Conservation (phyloP, 2,329 filamentous ascomycete species). For the Ceratocystis papillata region DNA sequence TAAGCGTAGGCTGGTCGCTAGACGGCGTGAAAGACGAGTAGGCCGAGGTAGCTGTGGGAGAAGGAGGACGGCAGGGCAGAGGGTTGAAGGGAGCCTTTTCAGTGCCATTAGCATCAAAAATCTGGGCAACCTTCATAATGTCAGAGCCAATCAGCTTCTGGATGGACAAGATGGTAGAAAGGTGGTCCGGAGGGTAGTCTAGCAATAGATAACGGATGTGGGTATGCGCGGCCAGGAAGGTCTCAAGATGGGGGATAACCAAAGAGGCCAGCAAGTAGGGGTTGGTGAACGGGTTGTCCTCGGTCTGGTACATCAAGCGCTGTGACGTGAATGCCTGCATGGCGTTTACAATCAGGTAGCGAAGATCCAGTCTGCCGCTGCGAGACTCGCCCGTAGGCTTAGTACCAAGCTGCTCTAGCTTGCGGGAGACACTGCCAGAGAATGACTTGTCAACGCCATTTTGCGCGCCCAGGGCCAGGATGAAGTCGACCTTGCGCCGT, state of each 20-base stretch:
- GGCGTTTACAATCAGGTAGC: slow-evolving; percentile 49
- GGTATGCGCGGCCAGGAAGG: slow-evolving; percentile 44
- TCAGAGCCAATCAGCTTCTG: slow-evolving; percentile 47
- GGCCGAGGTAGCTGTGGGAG: slow-evolving; percentile 29
- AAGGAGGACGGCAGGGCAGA: slow-evolving; percentile 26
- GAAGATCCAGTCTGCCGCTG: slow-evolving; percentile 48
- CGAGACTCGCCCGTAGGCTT: slow-evolving; percentile 41
- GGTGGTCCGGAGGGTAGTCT: slow-evolving; percentile 47
- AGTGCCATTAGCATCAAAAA: slow-evolving; percentile 38
- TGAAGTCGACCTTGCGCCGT: slow-evolving; percentile 42
- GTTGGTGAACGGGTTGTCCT: slow-evolving; percentile 45
- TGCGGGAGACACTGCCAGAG: slow-evolving; percentile 38
- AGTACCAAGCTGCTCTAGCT: slow-evolving; percentile 45
- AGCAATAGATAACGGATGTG: slow-evolving; percentile 47
- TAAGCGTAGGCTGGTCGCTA: slow-evolving; percentile 32
- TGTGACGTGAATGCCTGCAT: slow-evolving; percentile 49
- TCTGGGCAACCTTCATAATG: slow-evolving; percentile 48
- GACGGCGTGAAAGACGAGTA: slow-evolving; percentile 26
- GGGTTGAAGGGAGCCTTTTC: slow-evolving; percentile 19
- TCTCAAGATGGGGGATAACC: slow-evolving; percentile 50
- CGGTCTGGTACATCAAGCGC: slow-evolving; percentile 39
- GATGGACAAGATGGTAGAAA: slow-evolving; percentile 46
- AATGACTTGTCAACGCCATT: slow-evolving; percentile 43
- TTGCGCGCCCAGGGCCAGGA: slow-evolving; percentile 50
- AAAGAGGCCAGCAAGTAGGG: slow-evolving; percentile 46